Base-by-base conservation (phyloP, 495 filamentous ascomycete species). In the Pyronema omphalodes region DNA sequence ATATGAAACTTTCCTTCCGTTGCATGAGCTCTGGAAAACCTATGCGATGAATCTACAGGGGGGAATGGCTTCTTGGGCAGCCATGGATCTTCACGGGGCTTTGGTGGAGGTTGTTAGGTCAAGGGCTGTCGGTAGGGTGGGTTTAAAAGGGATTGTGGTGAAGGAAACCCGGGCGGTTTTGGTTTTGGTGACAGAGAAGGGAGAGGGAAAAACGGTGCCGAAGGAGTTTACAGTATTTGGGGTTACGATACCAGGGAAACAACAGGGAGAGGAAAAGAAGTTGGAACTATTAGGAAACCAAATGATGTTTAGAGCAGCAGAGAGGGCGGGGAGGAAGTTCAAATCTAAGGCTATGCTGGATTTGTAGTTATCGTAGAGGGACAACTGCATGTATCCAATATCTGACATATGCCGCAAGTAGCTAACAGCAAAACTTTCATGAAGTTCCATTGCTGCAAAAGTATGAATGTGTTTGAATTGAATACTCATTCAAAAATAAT, bases 221-320 rank as follows among this genome's bases (percentile, higher is more conserved):
- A 98, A 98, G 65, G 88, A 89, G 62, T 79, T 87, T 40, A 86
- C 86, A 0, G 69, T 93, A 9, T 95, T 98, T 65, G 76, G 83
- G 14, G 78, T 96, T 60, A 73, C 73, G 51, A 71, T 96, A 11
- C 72, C 69, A 1, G 51, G 37, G 17, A 51, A 55, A n/a, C 37
- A 55, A 3, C 55, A 51, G 4, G 50, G n/a, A 44, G 23, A 56
- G 65, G 62, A 54, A 61, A 67, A 96, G 60, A 73, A 82, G 3
- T 93, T 95, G 60, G 88, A 96, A 67, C 70, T 96, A 0, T 81
- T 88, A 59, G 91, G 91, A 12, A 82, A 82, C 55, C 84, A 89
- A 60, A 91, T 96, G 63, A 74, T 83, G 72, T 81, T 79, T 60
- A 75, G 86, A 33, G 78, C 89, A 8, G 80, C 83, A 6, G 88